Conservation (phyloP, 2,329 filamentous ascomycete genomes). For the Colletotrichum cereale region DNA sequence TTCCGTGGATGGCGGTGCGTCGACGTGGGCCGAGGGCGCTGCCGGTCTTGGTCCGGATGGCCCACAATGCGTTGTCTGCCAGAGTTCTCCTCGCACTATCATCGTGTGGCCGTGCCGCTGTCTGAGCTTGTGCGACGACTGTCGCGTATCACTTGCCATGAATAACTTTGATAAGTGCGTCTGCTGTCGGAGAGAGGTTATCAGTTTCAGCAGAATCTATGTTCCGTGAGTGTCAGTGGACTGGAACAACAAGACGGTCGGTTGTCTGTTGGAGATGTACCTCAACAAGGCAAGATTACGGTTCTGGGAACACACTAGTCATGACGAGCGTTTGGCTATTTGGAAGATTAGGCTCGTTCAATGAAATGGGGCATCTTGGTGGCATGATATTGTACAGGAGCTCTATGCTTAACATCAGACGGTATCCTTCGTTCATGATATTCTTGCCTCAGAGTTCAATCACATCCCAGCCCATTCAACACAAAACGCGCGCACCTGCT, state of each 20-base stretch:
- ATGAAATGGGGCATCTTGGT: slow-evolving; percentile 23
- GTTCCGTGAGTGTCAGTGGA: slow-evolving; percentile 67
- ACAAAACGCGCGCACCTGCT: slow-evolving; percentile 78
- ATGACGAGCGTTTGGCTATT: slow-evolving; percentile 9
- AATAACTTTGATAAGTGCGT: slow-evolving; percentile 98
- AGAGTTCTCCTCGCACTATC: slow-evolving; percentile 85
- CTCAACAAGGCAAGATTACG: neutral
- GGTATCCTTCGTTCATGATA: neutral
- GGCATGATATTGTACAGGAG: slow-evolving; percentile 1
- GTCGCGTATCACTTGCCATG: slow-evolving; percentile 91
- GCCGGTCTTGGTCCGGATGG: slow-evolving; percentile 78
- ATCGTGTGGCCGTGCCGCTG: slow-evolving; percentile 98
- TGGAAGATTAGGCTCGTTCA: slow-evolving; percentile 3
- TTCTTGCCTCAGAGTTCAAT: neutral
- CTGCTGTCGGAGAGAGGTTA: slow-evolving; percentile 89
- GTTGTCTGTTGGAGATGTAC: neutral
- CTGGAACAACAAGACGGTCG: neutral
- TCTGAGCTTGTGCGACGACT: slow-evolving; percentile 94
- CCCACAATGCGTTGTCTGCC: slow-evolving; percentile 93
- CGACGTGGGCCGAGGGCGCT: slow-evolving; percentile 77
- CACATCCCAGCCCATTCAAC: slow-evolving; percentile 97
- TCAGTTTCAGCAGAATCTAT: slow-evolving; percentile 91
- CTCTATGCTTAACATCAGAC: slow-evolving; percentile 1
- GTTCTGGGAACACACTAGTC: neutral
- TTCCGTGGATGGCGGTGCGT: slow-evolving; percentile 36